These are phyloP conservation scores for Calonectria fujianensis DNA, from an alignment of 2,329 filamentous ascomycete genomes.

Conservation along the genomic window DNA sequence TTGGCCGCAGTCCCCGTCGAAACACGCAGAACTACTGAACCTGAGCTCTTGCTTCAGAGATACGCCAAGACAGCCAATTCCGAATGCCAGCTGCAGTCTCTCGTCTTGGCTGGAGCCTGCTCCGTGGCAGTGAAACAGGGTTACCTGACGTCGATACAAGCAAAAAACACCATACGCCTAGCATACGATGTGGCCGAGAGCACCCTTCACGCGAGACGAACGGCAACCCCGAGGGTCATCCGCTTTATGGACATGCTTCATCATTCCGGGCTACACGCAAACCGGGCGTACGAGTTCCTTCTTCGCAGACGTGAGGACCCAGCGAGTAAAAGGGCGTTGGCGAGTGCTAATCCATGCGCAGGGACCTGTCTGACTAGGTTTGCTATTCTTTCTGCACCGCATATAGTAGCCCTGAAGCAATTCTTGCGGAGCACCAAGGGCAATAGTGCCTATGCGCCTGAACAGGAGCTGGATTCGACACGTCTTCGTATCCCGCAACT, in stretches of 20 bases:
- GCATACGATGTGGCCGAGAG: background rate
- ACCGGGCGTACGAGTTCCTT: slow-evolving; percentile 13
- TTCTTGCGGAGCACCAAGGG: background rate
- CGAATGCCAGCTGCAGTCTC: background rate
- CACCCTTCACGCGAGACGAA: background rate
- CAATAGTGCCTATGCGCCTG: background rate
- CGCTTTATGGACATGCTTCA: slow-evolving; percentile 16
- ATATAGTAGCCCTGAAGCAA: background rate
- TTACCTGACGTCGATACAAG: background rate
- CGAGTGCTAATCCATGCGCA: slow-evolving; percentile 1
- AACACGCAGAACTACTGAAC: background rate
- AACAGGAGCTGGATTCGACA: background rate
- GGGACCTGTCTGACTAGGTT: background rate
- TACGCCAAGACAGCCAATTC: background rate
- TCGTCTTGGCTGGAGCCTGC: background rate
- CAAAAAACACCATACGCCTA: background rate
- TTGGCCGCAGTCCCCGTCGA: background rate
- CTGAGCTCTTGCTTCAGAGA: background rate
- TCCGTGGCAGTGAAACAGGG: background rate
- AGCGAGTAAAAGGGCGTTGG: background rate
- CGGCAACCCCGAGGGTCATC: background rate
- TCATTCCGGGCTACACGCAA: background rate
- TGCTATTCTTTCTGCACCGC: background rate
- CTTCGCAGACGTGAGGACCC: background rate
- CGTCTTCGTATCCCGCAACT: slow-evolving; percentile 25